Evolutionary conservation across 129 eudicot genomes (phyloP).

Genomic region (Escallonia rubra): DNA sequence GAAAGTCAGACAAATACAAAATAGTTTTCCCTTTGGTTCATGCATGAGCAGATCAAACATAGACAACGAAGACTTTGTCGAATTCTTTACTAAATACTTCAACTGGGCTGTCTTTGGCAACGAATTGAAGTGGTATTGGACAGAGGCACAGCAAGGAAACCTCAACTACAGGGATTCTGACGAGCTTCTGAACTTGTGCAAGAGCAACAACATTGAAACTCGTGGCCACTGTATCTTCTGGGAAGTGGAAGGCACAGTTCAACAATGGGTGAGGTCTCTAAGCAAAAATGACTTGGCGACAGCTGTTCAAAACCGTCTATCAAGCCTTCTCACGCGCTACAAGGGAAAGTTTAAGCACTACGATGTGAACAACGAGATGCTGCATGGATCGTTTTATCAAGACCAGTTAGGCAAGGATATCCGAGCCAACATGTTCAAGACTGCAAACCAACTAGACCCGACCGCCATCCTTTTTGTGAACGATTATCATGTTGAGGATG

Average conservation of each 20-base stretch:
- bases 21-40: slow-evolving; percentile 85
- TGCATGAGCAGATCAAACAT: slow-evolving; percentile 68
- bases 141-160: slow-evolving; percentile 78
- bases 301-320: slow-evolving; percentile 67
- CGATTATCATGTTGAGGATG: slow-evolving; percentile 85
- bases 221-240: slow-evolving; percentile 97
- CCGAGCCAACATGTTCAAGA: slow-evolving; percentile 74
- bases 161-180: slow-evolving; percentile 81
- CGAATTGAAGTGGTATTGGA: slow-evolving; percentile 97
- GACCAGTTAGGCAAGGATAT: slow-evolving; percentile 61
- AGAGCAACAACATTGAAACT: slow-evolving; percentile 49
- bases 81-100: slow-evolving; percentile 61
- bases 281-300: slow-evolving; percentile 44
- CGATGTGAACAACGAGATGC: slow-evolving; percentile 94
- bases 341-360: slow-evolving; percentile 86
- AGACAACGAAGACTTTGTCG: slow-evolving; percentile 84
- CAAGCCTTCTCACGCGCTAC: slow-evolving; percentile 72
- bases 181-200: slow-evolving; percentile 54
- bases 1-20: slow-evolving; percentile 55
- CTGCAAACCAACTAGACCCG: slow-evolving; percentile 66
- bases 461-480: slow-evolving; percentile 68
- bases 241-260: slow-evolving; percentile 78
- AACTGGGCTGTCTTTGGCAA: slow-evolving; percentile 93
- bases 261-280: slow-evolving; percentile 63
- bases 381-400: slow-evolving; percentile 80